Evolutionary conservation across 192 early-diverging fungal genomes (phyloP), one percentile per base, ranked within the genome.

Genomic region (Umbelopsis sp.): DNA sequence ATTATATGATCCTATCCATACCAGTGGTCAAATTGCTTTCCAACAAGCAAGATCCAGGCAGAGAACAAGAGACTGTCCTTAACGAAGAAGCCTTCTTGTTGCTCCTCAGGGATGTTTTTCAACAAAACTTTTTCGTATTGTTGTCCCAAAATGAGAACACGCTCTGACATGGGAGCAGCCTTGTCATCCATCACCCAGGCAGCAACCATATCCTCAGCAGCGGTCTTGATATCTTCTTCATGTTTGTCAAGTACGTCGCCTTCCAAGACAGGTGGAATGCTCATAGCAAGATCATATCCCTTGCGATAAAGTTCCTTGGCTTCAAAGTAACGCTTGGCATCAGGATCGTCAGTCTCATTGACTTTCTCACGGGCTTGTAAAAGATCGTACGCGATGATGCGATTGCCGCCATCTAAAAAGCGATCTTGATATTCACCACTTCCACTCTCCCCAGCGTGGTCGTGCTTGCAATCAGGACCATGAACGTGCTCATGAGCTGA

Each of bases 171-270:
- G 46, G 80, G 77, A 49, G 83, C 82, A 30, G 85, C 87, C 73
- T 86, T 86, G 55, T 88, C 87, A 72, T 88, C 87, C 64, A 88
- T 71, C 49, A 88, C 71, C 79, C 84, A 88, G 21, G 87, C 87
- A 46, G 75, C 71, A 58, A 88, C 84, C 48, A 88, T 78, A 70
- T 74, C 78, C 65, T 85, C 81, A 49, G 87, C 83, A 7, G 85
- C 78, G 5, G 76, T 67, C 12, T 75, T 82, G 52, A 88, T 85
- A 46, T 86, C 77, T 22, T 84, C 75, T 72, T 83, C 78, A 64
- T 85, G 70, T 58, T 80, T 75, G 51, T 73, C 75, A 35, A 88
- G 68, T 37, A 80, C 75, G 47, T 85, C 78, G 45, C 79, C 75
- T 0, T 86, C 83, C 10, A 81, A 66, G 46, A 81, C 75, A 46